Percentiles rank a stretch among this genome's conserved stretches.
Evolutionary conservation across 148 eudicot species (phyloP).

Genomic region (Mesembryanthemum crystallinum): DNA sequence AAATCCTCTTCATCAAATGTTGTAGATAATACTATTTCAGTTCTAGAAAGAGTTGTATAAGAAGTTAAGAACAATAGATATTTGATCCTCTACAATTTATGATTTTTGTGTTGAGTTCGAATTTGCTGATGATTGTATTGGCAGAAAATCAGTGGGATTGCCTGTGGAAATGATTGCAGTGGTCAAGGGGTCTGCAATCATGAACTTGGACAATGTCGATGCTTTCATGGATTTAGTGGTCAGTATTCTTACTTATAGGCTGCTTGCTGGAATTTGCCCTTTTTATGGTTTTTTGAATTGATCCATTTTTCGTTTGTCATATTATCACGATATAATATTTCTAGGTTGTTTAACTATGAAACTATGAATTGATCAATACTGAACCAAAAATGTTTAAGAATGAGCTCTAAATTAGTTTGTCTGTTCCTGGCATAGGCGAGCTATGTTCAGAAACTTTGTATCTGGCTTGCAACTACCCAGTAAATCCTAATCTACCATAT

Average conservation of each 20-base stretch:
- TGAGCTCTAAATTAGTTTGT: not conserved
- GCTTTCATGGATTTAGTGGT: constrained; percentile 90
- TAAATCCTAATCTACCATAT: constrained; percentile 57
- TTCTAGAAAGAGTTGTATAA: not conserved
- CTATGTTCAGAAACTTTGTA: constrained; percentile 56
- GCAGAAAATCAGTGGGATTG: constrained; percentile 66
- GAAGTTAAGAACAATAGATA: not conserved
- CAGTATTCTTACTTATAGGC: constrained; percentile 26
- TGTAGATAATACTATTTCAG: not conserved
- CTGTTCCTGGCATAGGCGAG: constrained; percentile 51
- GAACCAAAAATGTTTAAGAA: not conserved
- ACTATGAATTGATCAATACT: not conserved
- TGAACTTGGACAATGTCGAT: constrained; percentile 73
- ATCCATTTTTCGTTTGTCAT: no score
- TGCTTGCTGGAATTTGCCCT: not conserved
- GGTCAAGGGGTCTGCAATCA: constrained; percentile 83
- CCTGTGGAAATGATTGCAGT: constrained; percentile 61
- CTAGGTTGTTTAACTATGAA: no score
- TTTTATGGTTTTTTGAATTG: not conserved
- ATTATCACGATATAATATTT: no score
- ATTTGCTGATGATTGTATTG: constrained; percentile 14
- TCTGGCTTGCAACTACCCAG: constrained; percentile 67
- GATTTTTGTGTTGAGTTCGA: constrained; percentile 5
- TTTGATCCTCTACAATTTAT: constrained; percentile 4
- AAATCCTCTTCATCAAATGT: not conserved